Base-by-base conservation (phyloP, 2,329 filamentous ascomycete species). In the Neofusicoccum cordaticola region DNA sequence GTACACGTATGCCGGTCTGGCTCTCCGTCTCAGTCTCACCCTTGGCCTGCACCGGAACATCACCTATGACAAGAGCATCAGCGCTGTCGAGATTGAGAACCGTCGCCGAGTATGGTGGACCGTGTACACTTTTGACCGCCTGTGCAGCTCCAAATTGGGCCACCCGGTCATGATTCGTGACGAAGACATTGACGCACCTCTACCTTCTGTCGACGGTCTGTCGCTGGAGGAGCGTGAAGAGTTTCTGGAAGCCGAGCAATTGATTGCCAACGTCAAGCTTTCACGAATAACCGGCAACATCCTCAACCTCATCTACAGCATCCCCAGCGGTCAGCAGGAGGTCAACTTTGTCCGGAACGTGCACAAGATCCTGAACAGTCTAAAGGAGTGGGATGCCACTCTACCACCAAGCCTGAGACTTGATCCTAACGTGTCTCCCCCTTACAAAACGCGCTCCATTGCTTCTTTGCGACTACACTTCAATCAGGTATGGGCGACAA, bases 91-190 rank as follows among this genome's bases (percentile, higher is more conserved):
- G 45, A 27, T 47, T 11, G 68, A 70, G 44, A 68, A 70, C 39
- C 62, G 64, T 2, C 67, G 67, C 19, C 69, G 69, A 9, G 62
- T 70, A 2, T 70, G 68, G 68, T 69, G 69, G 69, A 69, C 69
- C 0, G 74, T 79, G 0, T 82, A 81, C 48, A 77, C 73, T 8
- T 72, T 82, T 22, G 80, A 82, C 64, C 77, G 82, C 2, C 79
- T 84, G 74, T 82, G 79, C 77, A 80, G 80, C 2, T 80, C 81
- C 0, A 81, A 82, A 52, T 75, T 84, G 58, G 81, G 82, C 0
- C 77, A 83, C 27, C 81, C 83, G 0, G 77, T 81, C 6, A 80
- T 81, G 44, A 79, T 84, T 5, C 76, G 78, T 12, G 82, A 84
- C 58, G 77, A 81, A 41, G 82, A 83, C 17, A 83, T 79, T 47